A percentile compares a stretch with the other conserved stretches of the same genome.
Evolutionary conservation across 495 filamentous ascomycete genomes (phyloP).

Genomic region (Elasticomyces elasticus): DNA sequence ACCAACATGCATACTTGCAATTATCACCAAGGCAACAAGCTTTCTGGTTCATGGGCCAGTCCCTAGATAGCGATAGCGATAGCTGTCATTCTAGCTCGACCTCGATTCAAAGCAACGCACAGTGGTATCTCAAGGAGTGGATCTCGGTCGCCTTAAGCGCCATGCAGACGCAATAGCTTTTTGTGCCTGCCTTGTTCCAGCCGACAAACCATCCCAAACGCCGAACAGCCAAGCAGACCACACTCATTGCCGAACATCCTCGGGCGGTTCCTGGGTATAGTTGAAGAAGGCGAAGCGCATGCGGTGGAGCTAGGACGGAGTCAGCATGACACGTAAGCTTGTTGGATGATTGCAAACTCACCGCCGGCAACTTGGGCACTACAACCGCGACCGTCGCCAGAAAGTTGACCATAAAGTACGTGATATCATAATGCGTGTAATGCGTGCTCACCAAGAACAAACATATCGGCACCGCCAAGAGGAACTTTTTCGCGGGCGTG

Average conservation of each 20-base stretch:
- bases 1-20: too few relatives aligned
- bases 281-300: background rate
- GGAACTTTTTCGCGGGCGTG: slow-evolving; percentile 95
- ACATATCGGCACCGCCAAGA: slow-evolving; percentile 85
- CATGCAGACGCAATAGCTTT: background rate
- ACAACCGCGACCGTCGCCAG: slow-evolving; percentile 83
- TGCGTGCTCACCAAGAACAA: slow-evolving; percentile 95
- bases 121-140: background rate
- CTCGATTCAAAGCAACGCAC: background rate
- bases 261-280: background rate
- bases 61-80: background rate
- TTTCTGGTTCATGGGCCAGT: too few relatives aligned
- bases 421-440: slow-evolving; percentile 94
- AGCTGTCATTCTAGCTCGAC: background rate
- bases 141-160: background rate
- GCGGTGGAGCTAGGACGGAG: background rate
- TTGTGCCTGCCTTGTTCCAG: background rate
- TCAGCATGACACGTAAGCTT: too few relatives aligned
- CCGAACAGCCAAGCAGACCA: background rate
- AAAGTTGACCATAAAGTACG: slow-evolving; percentile 94
- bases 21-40: too few relatives aligned
- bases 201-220: background rate
- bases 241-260: background rate
- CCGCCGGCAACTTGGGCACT: slow-evolving; percentile 89
- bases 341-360: slow-evolving; percentile 37